Base-by-base conservation (phyloP, 441 rosid genomes). In the Adansonia madagascariensis region DNA sequence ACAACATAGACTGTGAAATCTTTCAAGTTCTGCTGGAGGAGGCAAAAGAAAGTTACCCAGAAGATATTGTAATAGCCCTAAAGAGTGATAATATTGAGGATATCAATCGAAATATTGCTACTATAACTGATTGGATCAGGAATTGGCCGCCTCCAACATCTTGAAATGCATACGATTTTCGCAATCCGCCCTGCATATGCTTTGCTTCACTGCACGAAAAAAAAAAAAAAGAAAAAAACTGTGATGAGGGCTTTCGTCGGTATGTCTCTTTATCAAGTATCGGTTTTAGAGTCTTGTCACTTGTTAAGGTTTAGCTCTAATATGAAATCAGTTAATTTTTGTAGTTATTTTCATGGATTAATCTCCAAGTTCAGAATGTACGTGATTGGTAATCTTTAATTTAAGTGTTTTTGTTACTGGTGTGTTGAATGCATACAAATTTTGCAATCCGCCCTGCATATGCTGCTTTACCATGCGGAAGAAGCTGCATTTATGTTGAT, bases 1-100 rank as follows among this genome's bases (percentile, higher is more conserved):
- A 94, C 91, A 96, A 96, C 73, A 72, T 96, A 8, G 95, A 94
- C 62, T 92, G 98, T 22, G 98, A 96, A 78, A 92, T 92, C 68
- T 94, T 90, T 68, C 93, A 88, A 85, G 87, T 94, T 22, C 70
- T 93, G 79, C 84, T 92, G 44, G 98, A 96, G 84, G 99, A 96
- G 88, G 98, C 99, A 0, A 87, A 76, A 52, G 97, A 92, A 10
- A 92, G 98, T 83, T 96, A 96, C 55, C 24, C 82, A 0, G 93
- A 88, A 49, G 88, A 85, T 20, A 89, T 85, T 63, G 93, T 96
- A 69, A 67, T 75, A 56, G 85, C 94, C 2, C 70, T 94, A 64
- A 88, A 82, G 78, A 96, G 96, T 43, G 80, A 96, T 81, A 83
- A 91, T 0, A 64, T 91, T 15, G 97, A 92, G 75, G 97, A 96